Evolutionary conservation across 495 filamentous ascomycete species (phyloP).

Genomic region (Tuber melanosporum): DNA sequence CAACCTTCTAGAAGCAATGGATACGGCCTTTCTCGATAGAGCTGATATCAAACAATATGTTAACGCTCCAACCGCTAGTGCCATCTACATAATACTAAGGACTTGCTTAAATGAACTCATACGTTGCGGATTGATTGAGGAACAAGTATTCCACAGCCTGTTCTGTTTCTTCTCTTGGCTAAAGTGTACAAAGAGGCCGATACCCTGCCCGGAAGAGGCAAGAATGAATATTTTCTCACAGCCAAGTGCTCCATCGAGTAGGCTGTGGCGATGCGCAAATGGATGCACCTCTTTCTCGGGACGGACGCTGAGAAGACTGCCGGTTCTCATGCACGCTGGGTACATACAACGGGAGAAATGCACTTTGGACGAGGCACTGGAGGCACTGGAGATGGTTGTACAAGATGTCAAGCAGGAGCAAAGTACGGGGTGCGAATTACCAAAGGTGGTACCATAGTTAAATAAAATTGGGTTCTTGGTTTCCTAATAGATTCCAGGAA

Average conservation of each 20-base stretch:
- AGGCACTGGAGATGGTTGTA: slow-evolving; percentile 31
- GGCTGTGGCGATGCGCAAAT: slow-evolving; percentile 36
- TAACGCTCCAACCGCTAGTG: slow-evolving; percentile 42
- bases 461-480: background rate
- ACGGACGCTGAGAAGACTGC: slow-evolving; percentile 34
- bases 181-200: slow-evolving; percentile 10
- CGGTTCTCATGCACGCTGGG: slow-evolving; percentile 40
- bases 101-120: slow-evolving; percentile 50
- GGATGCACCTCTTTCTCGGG: slow-evolving; percentile 32
- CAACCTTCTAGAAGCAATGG: slow-evolving; percentile 38
- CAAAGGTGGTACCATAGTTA: background rate
- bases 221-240: slow-evolving; percentile 35
- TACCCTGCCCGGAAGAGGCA: slow-evolving; percentile 37
- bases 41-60: slow-evolving; percentile 51
- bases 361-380: slow-evolving; percentile 30
- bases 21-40: slow-evolving; percentile 54
- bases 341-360: slow-evolving; percentile 37
- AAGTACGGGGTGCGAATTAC: background rate
- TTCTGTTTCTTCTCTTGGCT: slow-evolving; percentile 6
- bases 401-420: slow-evolving; percentile 25
- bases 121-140: slow-evolving; percentile 44
- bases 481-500: background rate
- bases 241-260: slow-evolving; percentile 32
- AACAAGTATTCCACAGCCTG: slow-evolving; percentile 15
- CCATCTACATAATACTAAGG: slow-evolving; percentile 51